phyloP scores from a whole-genome alignment of 805 yeast genomes.

The Lipomyces japonicus region DNA sequence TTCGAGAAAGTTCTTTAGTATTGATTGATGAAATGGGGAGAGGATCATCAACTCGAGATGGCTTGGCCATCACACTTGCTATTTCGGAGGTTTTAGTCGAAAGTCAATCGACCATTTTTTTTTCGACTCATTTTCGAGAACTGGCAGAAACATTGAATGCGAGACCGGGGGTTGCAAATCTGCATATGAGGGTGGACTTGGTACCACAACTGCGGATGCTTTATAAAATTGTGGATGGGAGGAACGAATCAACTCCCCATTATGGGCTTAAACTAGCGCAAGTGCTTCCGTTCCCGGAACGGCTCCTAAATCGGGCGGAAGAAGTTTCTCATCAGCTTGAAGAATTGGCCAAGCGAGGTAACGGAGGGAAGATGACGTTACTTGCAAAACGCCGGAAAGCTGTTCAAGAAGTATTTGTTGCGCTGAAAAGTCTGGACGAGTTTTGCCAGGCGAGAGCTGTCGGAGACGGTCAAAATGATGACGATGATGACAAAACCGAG shows the following conservation, averaged over 20 bases:
- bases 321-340: constrained; percentile 6
- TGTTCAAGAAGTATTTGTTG: constrained; percentile 7
- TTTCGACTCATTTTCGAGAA: constrained; percentile 48
- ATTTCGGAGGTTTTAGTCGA: constrained; percentile 41
- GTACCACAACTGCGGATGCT: constrained; percentile 14
- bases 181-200: constrained; percentile 40
- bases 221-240: constrained; percentile 18
- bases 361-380: constrained; percentile 2
- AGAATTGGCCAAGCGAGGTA: not conserved
- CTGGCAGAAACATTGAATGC: constrained; percentile 40
- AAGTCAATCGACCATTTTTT: constrained; percentile 37
- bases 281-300: constrained; percentile 14
- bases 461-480: not conserved
- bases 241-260: constrained; percentile 1
- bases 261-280: constrained; percentile 17
- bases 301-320: constrained; percentile 5
- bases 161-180: constrained; percentile 39
- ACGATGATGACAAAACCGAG: not conserved
- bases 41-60: constrained; percentile 51
- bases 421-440: constrained; percentile 9
- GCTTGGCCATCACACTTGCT: constrained; percentile 50
- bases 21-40: constrained; percentile 57
- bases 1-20: constrained; percentile 38
- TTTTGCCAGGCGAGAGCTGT: not conserved
- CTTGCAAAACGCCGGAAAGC: constrained; percentile 11